These are phyloP conservation scores for Phylloporus sp. DNA, from an alignment of 768 basidiomycete genomes.

Conservation along the genomic window DNA sequence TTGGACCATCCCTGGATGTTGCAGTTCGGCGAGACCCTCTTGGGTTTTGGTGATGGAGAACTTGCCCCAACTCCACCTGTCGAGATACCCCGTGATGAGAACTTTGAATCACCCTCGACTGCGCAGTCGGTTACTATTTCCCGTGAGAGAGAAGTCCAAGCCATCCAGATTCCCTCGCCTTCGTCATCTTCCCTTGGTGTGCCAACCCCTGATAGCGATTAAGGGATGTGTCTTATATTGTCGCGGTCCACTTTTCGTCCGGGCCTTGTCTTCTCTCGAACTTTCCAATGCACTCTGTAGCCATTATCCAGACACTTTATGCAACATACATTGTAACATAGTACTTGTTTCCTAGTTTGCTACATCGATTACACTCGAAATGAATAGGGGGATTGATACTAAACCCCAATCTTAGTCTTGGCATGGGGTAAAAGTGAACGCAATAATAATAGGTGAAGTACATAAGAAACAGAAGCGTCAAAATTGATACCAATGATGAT, in stretches of 20 bases:
- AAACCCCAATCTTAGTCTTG: too few relatives aligned
- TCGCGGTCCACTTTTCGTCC: neutral
- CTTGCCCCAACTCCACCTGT: conserved; percentile 44
- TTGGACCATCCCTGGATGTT: conserved; percentile 89
- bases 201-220: conserved; percentile 28
- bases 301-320: conserved; percentile 1
- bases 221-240: conserved; percentile 1
- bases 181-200: conserved; percentile 39
- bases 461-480: conserved; percentile 17
- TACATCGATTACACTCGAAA: too few relatives aligned
- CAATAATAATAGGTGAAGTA: conserved; percentile 18
- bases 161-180: conserved; percentile 50
- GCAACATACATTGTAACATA: conserved; percentile 8
- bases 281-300: conserved; percentile 15
- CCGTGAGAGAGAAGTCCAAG: conserved; percentile 58
- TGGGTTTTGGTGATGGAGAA: conserved; percentile 63
- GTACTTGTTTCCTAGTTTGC: neutral
- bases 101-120: conserved; percentile 45
- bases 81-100: conserved; percentile 44
- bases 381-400: too few relatives aligned
- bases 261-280: neutral
- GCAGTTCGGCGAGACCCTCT: conserved; percentile 67
- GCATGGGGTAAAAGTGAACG: too few relatives aligned
- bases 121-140: conserved; percentile 53
- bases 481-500: conserved; percentile 63